A percentile compares a stretch with the other conserved stretches of the same genome.
phyloP scores from a whole-genome alignment of 495 filamentous ascomycete genomes.

The Immersiella caudata region DNA sequence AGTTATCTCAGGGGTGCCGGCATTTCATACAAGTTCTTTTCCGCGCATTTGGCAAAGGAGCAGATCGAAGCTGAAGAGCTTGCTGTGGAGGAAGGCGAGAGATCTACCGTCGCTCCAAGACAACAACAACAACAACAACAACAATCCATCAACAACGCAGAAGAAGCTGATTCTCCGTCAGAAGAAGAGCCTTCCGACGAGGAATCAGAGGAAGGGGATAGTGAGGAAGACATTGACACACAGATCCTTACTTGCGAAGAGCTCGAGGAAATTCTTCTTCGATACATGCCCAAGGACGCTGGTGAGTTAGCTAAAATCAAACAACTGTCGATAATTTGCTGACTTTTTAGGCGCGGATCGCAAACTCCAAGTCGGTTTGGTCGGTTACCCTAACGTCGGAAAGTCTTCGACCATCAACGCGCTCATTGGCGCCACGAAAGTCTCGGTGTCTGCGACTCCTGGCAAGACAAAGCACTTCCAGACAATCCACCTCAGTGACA shows the following conservation, averaged over 20 bases:
- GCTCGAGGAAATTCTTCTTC: conserved; percentile 83
- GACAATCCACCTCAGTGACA: conserved; percentile 88
- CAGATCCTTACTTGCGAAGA: conserved; percentile 90
- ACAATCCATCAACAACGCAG: conserved; percentile 6
- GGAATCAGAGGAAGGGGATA: conserved; percentile 29
- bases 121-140: too few relatives aligned
- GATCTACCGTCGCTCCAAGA: conserved; percentile 45
- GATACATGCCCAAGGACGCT: conserved; percentile 64
- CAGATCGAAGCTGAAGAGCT: conserved; percentile 50
- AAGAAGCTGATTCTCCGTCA: conserved; percentile 35
- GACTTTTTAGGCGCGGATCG: conserved; percentile 43
- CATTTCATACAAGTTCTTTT: conserved; percentile 94
- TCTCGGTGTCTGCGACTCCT: conserved; percentile 95
- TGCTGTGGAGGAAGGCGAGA: conserved; percentile 18
- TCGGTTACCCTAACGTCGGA: conserved; percentile 98
- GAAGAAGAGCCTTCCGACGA: conserved; percentile 33
- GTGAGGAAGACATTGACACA: conserved; percentile 61
- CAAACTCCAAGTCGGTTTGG: conserved; percentile 88
- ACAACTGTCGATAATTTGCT: background rate
- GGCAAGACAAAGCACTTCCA: conserved; percentile 99
- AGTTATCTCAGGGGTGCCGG: conserved; percentile 78
- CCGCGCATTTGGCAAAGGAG: conserved; percentile 83
- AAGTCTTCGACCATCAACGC: conserved; percentile 99
- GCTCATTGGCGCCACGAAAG: conserved; percentile 95
- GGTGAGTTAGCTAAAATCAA: conserved; percentile 38